A percentile compares a stretch with the other conserved stretches of the same genome.
Conservation (phyloP, 164 flowering plant species). For the Nymphaea thermarum region DNA sequence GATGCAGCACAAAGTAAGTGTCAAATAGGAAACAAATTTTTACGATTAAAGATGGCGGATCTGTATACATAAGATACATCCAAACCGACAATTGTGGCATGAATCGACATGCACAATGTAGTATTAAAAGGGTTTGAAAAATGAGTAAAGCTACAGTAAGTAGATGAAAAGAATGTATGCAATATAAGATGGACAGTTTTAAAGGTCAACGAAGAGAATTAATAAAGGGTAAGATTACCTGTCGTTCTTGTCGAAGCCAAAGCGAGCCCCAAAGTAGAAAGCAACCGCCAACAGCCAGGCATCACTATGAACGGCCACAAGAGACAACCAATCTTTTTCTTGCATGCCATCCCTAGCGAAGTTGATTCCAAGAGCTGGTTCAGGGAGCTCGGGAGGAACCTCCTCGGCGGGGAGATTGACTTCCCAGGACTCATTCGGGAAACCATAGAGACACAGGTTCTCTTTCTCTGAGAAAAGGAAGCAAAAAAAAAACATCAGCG, state of each 20-base stretch:
- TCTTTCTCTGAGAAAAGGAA: slow-evolving; percentile 34
- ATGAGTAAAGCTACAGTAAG: too few relatives aligned
- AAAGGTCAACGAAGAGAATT: too few relatives aligned
- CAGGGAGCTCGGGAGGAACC: slow-evolving; percentile 75
- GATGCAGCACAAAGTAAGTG: too few relatives aligned
- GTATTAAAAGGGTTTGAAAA: too few relatives aligned
- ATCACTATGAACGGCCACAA: slow-evolving; percentile 73
- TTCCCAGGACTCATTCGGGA: slow-evolving; percentile 65
- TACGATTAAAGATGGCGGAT: too few relatives aligned
- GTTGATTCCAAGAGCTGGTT: slow-evolving; percentile 65
- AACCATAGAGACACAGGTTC: slow-evolving; percentile 57
- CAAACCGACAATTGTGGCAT: too few relatives aligned
- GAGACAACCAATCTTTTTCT: slow-evolving; percentile 56
- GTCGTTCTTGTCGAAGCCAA: slow-evolving; percentile 57
- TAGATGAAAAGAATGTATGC: too few relatives aligned
- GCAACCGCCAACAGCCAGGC: slow-evolving; percentile 64
- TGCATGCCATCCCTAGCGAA: slow-evolving; percentile 68
- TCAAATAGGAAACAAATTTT: too few relatives aligned
- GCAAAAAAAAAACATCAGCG: background rate
- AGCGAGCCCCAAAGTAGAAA: slow-evolving; percentile 61
- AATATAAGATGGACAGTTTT: too few relatives aligned
- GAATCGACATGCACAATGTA: too few relatives aligned
- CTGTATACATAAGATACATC: too few relatives aligned
- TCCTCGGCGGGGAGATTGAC: slow-evolving; percentile 63
- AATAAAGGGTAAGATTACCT: slow-evolving; percentile 19